Evolutionary conservation across 129 eudicot species (phyloP).

Genomic region (Heracleum sosnowskyi): DNA sequence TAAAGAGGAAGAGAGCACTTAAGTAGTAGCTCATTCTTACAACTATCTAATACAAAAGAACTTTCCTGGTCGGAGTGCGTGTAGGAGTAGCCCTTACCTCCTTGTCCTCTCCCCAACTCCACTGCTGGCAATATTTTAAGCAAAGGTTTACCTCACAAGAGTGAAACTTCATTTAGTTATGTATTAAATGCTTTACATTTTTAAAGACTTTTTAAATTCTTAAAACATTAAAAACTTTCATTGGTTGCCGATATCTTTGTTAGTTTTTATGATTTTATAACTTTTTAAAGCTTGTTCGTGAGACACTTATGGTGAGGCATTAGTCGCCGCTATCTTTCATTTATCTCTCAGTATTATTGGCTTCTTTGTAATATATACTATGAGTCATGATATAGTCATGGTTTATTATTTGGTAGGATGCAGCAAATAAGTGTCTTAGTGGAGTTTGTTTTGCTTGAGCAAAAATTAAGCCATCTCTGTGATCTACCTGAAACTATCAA

Average conservation of each 20-base stretch:
- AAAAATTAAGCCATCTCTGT: slow-evolving; percentile 35
- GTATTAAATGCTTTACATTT: not conserved
- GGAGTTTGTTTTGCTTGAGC: slow-evolving; percentile 43
- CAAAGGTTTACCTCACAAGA: not conserved
- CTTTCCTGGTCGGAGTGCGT: not conserved
- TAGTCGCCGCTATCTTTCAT: slow-evolving; percentile 11
- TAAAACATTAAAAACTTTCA: no score
- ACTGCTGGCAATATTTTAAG: not conserved
- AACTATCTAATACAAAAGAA: not conserved
- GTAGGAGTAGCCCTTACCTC: not conserved
- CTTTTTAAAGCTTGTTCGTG: slow-evolving; percentile 8
- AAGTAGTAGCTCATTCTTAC: not conserved
- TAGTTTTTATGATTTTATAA: not conserved
- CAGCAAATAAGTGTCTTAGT: slow-evolving; percentile 55
- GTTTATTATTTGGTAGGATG: slow-evolving; percentile 28
- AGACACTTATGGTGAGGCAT: slow-evolving; percentile 50
- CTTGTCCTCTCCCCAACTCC: not conserved
- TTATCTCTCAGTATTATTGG: slow-evolving; percentile 1
- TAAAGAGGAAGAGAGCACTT: no score
- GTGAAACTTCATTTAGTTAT: not conserved
- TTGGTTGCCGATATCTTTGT: no score
- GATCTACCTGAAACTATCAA: slow-evolving; percentile 46
- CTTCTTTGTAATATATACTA: not conserved
- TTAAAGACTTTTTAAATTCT: no score
- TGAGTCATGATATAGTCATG: not conserved